Evolutionary conservation across 1,284 basidiomycete genomes (phyloP), one percentile per base, ranked within the genome.

Genomic region (Ustilago hordei): DNA sequence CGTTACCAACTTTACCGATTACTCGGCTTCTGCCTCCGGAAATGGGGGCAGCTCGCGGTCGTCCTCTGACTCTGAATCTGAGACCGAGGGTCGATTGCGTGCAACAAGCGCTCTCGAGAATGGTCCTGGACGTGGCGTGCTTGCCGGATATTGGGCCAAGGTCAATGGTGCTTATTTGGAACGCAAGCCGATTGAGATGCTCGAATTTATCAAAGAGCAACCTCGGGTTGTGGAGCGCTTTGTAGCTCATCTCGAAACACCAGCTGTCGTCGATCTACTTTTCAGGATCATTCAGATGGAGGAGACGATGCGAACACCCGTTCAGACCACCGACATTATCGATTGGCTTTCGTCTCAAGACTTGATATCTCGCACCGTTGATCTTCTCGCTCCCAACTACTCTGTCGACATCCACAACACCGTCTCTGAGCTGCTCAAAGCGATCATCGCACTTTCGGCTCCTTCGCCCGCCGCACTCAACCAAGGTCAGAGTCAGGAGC

Each of bases 131-230:
- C 81, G 87, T 19, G 88, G 89, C 69, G 83, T 88, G 19, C 87
- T 89, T n/a, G 86, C 88, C 19, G 88, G 88, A 4, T 87, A 88
- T 70, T 89, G 88, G 88, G 91, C 92, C 56, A 95, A 95, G 87
- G 93, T 98, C 74, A 96, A 95, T 84, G 91, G 92, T 38, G 90
- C 92, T 2, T 93, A 97, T 75, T 87, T 98, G 79, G 91, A 89
- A 80, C 95, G 94, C 89, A 94, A 95, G 87, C 93, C 94, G 32
- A 90, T 90, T 71, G 94, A 97, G 93, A 97, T 97, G 93, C 90
- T 98, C 75, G 90, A 89, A 45, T 98, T 98, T 87, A 93, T 98
- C 75, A 91, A 93, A 87, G 89, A 91, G 8, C 91, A 95, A 85
- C 93, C 95, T 1, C 88, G 90, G 64, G 90, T 98, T 53, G 90